Base-by-base conservation (phyloP, 2,329 filamentous ascomycete genomes). In the Trichophyton mentagrophytes region DNA sequence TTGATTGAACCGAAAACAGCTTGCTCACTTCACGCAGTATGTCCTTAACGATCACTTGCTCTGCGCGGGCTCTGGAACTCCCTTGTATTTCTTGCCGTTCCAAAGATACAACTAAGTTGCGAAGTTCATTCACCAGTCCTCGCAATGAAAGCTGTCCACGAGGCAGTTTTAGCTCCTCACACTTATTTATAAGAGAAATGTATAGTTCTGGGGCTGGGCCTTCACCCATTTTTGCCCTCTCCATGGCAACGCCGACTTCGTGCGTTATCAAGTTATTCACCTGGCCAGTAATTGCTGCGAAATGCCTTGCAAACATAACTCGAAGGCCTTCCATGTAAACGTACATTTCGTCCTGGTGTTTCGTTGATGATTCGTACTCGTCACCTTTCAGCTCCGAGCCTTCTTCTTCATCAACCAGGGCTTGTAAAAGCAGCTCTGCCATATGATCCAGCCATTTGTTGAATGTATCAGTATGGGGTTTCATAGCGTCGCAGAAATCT, bases 341-440 rank as follows among this genome's bases (percentile, higher is more conserved):
- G 73, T 92, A 89, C 47, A 96, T 82, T 69, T 95, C 85, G 63
- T 96, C 92, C 73, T 97, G 92, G 53, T 86, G 82, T 70, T 89
- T 89, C 0, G 90, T 89, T 0, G 92, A 95, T 36, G 88, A 83
- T 66, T 90, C 88, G 64, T 96, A 93, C 70, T 97, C 93, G 62
- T 96, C 87, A 25, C 93, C 93, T 9, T 90, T 92, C 1, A 85
- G 81, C 61, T 95, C 89, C 8, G 81, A 74, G n/a, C 77, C 78
- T 15, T 84, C 84, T 46, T 95, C 90, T 68, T 93, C 85, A 66
- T 97, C 93, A 17, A 97, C 84, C 1, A 97, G 79, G 0, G 89
- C 84, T 63, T 85, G 81, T 9, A 88, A 75, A 8, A 96, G 78
- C 20, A 92, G 81, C 60, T 87, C 80, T 17, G 89, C 80, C 62